phyloP scores from a whole-genome alignment of 345 rosid genomes.

The Gossypium australe region DNA sequence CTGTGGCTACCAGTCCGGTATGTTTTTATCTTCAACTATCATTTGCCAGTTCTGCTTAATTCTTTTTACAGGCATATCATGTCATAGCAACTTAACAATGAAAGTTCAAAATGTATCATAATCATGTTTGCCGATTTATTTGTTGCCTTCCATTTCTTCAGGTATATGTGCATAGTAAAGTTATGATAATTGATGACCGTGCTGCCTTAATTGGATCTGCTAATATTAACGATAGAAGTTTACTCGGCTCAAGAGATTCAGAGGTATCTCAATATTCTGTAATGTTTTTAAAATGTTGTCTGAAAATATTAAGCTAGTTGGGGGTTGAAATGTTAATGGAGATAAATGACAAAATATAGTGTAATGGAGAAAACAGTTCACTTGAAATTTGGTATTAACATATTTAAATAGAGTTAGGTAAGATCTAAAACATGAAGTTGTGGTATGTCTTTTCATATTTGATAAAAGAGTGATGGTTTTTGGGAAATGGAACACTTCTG shows the following conservation, averaged over 20 bases:
- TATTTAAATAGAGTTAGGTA: background rate
- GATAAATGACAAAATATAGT: background rate
- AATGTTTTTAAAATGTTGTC: background rate
- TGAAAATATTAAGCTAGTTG: background rate
- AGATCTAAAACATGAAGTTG: background rate
- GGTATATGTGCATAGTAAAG: conserved; percentile 96
- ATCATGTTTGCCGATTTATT: background rate
- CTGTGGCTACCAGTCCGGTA: conserved; percentile 93
- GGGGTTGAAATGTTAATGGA: background rate
- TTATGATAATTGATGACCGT: conserved; percentile 85
- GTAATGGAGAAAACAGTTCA: background rate
- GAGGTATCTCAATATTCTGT: conserved; percentile 53
- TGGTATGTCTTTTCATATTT: background rate
- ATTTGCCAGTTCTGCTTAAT: conserved; percentile 3
- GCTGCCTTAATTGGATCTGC: conserved; percentile 81
- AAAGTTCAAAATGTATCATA: conserved; percentile 1
- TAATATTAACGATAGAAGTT: conserved; percentile 90
- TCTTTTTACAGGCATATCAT: background rate
- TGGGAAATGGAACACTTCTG: too few species aligned
- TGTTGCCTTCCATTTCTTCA: conserved; percentile 22
- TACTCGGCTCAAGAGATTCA: conserved; percentile 98
- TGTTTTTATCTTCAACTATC: conserved; percentile 1
- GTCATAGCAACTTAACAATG: background rate
- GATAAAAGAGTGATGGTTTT: background rate
- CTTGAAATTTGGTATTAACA: background rate